A percentile compares a stretch with the other conserved stretches of the same genome.
Evolutionary conservation across 1,284 basidiomycete genomes (phyloP).

Genomic region (Thelephora terrestris): DNA sequence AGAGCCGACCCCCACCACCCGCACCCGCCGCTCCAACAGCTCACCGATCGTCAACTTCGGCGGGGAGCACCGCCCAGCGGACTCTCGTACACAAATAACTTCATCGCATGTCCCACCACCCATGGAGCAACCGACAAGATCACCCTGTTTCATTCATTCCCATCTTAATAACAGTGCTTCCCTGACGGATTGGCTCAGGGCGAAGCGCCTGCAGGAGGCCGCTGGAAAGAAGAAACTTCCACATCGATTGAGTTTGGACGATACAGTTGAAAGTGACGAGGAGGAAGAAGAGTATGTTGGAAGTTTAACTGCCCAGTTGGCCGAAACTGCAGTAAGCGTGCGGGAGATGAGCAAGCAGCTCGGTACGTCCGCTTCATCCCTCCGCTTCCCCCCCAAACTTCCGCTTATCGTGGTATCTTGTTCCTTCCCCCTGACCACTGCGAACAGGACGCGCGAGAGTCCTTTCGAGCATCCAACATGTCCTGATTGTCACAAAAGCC

Average conservation of each 20-base stretch:
- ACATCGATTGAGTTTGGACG: conserved; percentile 2
- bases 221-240: no score
- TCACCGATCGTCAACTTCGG: conserved; percentile 11
- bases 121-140: conserved; percentile 33
- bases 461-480: conserved; percentile 82
- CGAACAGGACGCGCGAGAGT: conserved; percentile 80
- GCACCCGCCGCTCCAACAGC: conserved; percentile 19
- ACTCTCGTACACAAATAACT: conserved; percentile 5
- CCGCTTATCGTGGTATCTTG: conserved; percentile 6
- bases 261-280: conserved; percentile 18
- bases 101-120: conserved; percentile 12
- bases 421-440: conserved; percentile 11
- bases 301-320: conserved; percentile 85
- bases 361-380: conserved; percentile 42
- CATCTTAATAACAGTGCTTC: conserved; percentile 71
- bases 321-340: conserved; percentile 94
- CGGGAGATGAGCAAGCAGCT: conserved; percentile 99
- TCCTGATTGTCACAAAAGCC: conserved; percentile 97
- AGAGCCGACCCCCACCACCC: conserved; percentile 15
- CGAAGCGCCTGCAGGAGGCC: conserved; percentile 36
- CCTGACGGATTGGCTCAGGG: conserved; percentile 58
- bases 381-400: conserved; percentile 1
- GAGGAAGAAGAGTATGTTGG: conserved; percentile 51
- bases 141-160: conserved; percentile 84
- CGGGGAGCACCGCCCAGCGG: conserved; percentile 9